phyloP scores from a whole-genome alignment of 2,329 filamentous ascomycete species.

The Periconia sp. region DNA sequence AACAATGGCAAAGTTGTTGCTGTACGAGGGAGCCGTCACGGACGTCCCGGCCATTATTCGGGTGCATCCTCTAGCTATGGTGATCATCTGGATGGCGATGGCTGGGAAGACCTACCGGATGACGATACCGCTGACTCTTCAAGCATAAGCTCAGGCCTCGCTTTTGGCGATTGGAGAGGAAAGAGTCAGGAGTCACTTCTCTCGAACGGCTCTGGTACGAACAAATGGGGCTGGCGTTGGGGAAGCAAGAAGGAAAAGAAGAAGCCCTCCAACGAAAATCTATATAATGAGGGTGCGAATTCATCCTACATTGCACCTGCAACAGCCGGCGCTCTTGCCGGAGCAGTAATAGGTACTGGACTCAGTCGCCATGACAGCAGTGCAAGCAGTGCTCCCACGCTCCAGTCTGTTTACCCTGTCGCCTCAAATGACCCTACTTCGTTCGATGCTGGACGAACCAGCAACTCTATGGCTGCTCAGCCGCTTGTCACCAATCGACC shows the following conservation, averaged over 20 bases:
- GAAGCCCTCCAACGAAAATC: conserved; percentile 33
- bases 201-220: conserved; percentile 56
- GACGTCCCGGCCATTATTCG: conserved; percentile 22
- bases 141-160: conserved; percentile 60
- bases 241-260: conserved; percentile 53
- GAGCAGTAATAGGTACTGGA: conserved; percentile 52
- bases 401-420: conserved; percentile 68
- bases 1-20: conserved; percentile 35
- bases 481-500: conserved; percentile 35
- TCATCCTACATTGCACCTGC: conserved; percentile 41
- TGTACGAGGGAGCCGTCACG: conserved; percentile 34
- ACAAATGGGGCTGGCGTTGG: conserved; percentile 65
- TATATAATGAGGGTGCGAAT: conserved; percentile 36
- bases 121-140: conserved; percentile 43
- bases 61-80: conserved; percentile 37
- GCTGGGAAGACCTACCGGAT: conserved; percentile 45
- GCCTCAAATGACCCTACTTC: conserved; percentile 65
- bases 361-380: conserved; percentile 50
- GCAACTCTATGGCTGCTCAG: conserved; percentile 47
- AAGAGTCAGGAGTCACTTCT: conserved; percentile 56
- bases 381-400: conserved; percentile 48
- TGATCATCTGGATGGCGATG: conserved; percentile 54
- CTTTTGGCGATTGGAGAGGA: conserved; percentile 57
- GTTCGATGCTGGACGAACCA: conserved; percentile 60
- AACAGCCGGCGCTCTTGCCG: conserved; percentile 46